phyloP scores from a whole-genome alignment of 2,329 filamentous ascomycete species.

The Apiospora rasikravindrae region DNA sequence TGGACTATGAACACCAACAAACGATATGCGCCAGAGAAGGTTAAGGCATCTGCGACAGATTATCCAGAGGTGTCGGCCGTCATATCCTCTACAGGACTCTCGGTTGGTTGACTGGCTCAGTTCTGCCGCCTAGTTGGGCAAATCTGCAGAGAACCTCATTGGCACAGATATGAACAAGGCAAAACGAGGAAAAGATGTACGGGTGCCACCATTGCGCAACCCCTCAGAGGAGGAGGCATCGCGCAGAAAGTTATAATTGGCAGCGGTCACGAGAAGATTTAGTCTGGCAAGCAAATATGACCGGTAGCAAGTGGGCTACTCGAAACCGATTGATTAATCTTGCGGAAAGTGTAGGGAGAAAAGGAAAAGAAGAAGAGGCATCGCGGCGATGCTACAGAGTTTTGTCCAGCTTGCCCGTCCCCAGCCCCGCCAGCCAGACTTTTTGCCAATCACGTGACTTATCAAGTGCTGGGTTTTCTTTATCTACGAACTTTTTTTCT shows the following conservation, averaged over 20 bases:
- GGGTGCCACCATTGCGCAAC: conserved; percentile 36
- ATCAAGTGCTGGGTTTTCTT: neutral
- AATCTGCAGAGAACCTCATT: neutral
- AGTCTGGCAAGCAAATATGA: conserved; percentile 67
- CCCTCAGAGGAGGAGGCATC: conserved; percentile 29
- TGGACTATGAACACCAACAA: neutral
- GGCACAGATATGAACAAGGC: neutral
- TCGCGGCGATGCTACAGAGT: neutral
- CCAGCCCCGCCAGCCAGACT: neutral
- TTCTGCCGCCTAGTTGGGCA: neutral
- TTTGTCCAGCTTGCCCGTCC: neutral
- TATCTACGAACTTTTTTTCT: neutral
- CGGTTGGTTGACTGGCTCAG: neutral
- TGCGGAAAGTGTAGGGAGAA: conserved; percentile 56
- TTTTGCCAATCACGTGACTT: neutral
- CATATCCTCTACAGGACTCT: neutral
- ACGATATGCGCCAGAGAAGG: neutral
- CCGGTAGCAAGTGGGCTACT: conserved; percentile 56
- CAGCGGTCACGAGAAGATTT: conserved; percentile 41
- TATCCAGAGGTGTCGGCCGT: neutral
- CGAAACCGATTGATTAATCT: conserved; percentile 65
- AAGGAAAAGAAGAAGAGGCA: conserved; percentile 24
- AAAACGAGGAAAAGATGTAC: conserved; percentile 30
- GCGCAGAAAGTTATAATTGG: conserved; percentile 29
- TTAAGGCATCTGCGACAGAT: neutral